Evolutionary conservation across 352 stramenopile genomes (phyloP).

Genomic region (Phytophthora citrophthora): DNA sequence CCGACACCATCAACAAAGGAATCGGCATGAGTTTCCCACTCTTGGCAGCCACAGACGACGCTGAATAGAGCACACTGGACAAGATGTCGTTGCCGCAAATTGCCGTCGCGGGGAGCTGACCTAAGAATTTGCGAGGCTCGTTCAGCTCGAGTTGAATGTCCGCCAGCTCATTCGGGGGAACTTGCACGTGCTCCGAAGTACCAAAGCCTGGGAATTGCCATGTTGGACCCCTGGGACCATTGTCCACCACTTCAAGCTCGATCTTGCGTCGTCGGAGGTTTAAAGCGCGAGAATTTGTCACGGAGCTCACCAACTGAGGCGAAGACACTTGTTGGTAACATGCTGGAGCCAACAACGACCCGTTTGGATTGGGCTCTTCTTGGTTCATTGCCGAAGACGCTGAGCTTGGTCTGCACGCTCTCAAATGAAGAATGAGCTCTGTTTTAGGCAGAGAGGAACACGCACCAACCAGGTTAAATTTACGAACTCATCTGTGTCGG

Average conservation of each 20-base stretch:
- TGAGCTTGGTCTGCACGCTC: neutral
- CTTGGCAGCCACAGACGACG: conserved; percentile 43
- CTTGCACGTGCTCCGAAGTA: conserved; percentile 38
- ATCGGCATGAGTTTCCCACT: conserved; percentile 82
- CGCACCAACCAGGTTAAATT: neutral
- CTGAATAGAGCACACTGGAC: conserved; percentile 78
- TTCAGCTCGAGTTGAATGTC: conserved; percentile 41
- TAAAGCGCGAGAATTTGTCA: conserved; percentile 16
- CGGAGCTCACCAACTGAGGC: conserved; percentile 6
- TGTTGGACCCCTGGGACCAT: conserved; percentile 21
- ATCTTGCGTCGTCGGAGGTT: conserved; percentile 48
- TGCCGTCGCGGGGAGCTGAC: conserved; percentile 76
- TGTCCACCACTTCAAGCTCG: conserved; percentile 47
- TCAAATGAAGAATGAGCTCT: neutral
- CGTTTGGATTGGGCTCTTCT: neutral
- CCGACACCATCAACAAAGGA: conserved; percentile 74
- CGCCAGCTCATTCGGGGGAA: conserved; percentile 32
- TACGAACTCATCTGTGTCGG: neutral
- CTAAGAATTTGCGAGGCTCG: conserved; percentile 36
- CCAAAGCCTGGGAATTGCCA: conserved; percentile 53
- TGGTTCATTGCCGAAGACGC: neutral
- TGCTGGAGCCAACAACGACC: conserved; percentile 6
- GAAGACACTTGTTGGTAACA: conserved; percentile 7
- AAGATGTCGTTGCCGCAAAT: conserved; percentile 93
- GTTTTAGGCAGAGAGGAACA: too few relatives aligned